These are phyloP conservation scores for Eucalyptus fibrosa DNA, from an alignment of 345 rosid species.

Conservation along the genomic window DNA sequence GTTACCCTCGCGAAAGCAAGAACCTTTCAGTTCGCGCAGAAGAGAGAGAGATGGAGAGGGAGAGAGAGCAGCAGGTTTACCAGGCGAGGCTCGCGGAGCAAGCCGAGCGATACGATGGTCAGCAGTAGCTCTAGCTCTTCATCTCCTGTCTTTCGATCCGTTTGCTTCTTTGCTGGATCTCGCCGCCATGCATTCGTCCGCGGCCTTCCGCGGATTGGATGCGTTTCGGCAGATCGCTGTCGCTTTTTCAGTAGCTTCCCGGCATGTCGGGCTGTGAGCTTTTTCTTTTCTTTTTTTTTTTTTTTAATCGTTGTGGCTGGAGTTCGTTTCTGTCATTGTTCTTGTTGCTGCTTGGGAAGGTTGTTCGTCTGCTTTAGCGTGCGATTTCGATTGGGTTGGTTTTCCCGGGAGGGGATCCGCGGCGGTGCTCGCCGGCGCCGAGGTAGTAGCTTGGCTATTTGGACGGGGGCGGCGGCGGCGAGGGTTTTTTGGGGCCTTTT, in stretches of 20 bases:
- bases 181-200: not conserved
- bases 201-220: not conserved
- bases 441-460: not conserved
- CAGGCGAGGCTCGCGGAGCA: conserved; percentile 86
- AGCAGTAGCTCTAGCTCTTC: not conserved
- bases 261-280: not conserved
- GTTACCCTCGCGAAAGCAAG: not conserved
- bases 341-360: not conserved
- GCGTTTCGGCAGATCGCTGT: not conserved
- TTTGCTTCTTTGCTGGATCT: not conserved
- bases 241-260: not conserved
- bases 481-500: not conserved
- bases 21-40: no score
- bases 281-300: no score
- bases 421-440: not conserved
- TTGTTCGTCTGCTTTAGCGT: not conserved
- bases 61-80: conserved; percentile 77
- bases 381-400: not conserved
- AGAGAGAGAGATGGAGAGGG: conserved; percentile 52
- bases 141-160: not conserved
- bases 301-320: not conserved
- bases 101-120: conserved; percentile 89
- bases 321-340: not conserved
- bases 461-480: not conserved
- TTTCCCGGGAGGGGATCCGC: not conserved